Evolutionary conservation across 2,329 filamentous ascomycete genomes (phyloP), one percentile per base, ranked within the genome.

Genomic region (Raffaelea arxii): DNA sequence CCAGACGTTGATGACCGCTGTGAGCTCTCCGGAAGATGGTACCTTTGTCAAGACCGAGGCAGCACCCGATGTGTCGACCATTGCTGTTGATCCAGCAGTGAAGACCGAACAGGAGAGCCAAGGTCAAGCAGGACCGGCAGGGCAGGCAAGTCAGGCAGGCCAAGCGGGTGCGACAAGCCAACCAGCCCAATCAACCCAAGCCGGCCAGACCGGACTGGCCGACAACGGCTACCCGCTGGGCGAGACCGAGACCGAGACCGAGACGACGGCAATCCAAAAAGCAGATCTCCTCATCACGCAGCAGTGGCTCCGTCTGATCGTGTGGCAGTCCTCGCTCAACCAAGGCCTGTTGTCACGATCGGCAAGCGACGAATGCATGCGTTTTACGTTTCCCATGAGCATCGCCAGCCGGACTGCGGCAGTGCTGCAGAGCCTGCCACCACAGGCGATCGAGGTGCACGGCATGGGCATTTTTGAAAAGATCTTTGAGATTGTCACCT

Each of bases 271-370:
- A 48, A 80, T 78, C 19, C 82, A 86, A 54, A 82, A 80, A 46
- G 79, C 83, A 6, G 80, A 86, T 54, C 70, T 86, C 18, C 69
- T 82, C 38, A 74, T 82, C 45, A 85, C 80, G 2, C 82, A 86
- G 57, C 80, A 84, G 55, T 86, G 82, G 82, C 67, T 86, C 4
- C 70, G 77, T 18, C 76, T 80, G 1, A 82, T 84, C 64, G 75
- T 84, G n/a, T 86, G 82, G 82, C 82, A 84, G 54, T 72, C 82
- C 2, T 80, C 80, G 3, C 82, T 83, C 54, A 74, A 76, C 19
- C 79, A 83, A 53, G 77, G 78, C 4, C 74, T 79, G 22, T 67
- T 85, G 19, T 81, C 78, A 25, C 78, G 74, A 25, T 70, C 70
- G 3, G 69, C 78, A 0, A 62, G 68, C 6, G 75, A 84, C 47